phyloP scores from a whole-genome alignment of 2,329 filamentous ascomycete genomes.

The Penicillium sp. region DNA sequence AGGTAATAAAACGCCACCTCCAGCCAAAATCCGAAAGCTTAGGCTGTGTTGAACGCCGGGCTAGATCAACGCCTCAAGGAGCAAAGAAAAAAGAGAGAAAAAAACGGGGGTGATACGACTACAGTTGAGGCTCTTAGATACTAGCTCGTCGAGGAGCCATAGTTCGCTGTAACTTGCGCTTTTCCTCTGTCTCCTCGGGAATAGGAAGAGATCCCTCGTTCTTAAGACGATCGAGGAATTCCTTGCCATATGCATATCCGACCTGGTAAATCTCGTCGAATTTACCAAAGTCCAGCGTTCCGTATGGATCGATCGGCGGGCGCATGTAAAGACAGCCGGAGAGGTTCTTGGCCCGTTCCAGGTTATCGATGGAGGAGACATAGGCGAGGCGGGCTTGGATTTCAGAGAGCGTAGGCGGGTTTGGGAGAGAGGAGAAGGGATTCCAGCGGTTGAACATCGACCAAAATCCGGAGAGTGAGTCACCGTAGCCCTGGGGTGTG shows the following conservation, averaged over 20 bases:
- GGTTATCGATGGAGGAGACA: constrained; percentile 88
- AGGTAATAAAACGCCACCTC: not conserved
- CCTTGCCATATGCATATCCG: constrained; percentile 81
- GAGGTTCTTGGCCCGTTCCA: constrained; percentile 89
- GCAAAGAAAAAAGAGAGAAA: too few relatives aligned
- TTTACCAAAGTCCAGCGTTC: constrained; percentile 92
- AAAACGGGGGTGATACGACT: not conserved
- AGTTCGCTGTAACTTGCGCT: constrained; percentile 73
- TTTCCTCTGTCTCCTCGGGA: constrained; percentile 72
- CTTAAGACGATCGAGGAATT: constrained; percentile 74
- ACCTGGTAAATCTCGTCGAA: constrained; percentile 96
- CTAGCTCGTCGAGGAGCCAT: constrained; percentile 79
- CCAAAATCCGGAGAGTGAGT: constrained; percentile 94
- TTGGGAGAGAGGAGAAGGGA: constrained; percentile 82
- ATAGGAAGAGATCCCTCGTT: constrained; percentile 74
- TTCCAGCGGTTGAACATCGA: constrained; percentile 96
- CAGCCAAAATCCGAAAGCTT: not conserved
- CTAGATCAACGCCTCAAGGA: not conserved
- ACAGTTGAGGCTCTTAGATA: constrained; percentile 46
- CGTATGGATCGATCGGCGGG: constrained; percentile 89
- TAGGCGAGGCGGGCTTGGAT: constrained; percentile 95
- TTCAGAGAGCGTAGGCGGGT: constrained; percentile 91
- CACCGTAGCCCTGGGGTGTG: constrained; percentile 87
- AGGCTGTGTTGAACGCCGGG: not conserved
- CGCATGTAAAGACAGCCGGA: constrained; percentile 95